Evolutionary conservation across 331 rosid species (phyloP), one percentile per base, ranked within the genome.

Genomic region (Malus hybrid): DNA sequence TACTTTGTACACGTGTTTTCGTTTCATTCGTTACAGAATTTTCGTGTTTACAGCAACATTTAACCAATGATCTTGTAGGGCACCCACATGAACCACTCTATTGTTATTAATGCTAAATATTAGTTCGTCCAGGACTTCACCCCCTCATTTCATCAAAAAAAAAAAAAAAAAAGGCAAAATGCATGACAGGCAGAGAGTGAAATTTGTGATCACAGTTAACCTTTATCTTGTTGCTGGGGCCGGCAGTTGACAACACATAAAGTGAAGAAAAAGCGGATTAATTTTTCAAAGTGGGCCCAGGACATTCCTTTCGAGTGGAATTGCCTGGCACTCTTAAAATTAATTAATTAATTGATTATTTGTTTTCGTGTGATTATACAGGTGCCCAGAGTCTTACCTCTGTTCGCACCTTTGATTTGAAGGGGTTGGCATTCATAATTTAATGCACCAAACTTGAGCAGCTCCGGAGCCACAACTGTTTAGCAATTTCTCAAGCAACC

Each of bases 391-490:
- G 28, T 58, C 82, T 64, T 70, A 65, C 71, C 26, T 50, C 66
- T 60, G 81, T 76, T 81, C 75, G 65, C 84, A 72, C 74, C 68
- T 42, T 70, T 68, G 68, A 56, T 60, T 69, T 79, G 75, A 81
- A 76, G 18, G 76, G 7, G 87, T 82, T 84, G 75, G 89, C 65
- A 65, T 74, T 60, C 80, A 73, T 79, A 84, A 84, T 89, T 87
- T 55, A 87, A 84, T 86, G 88, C 86, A 56, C 79, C 71, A 77
- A 79, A 58, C 76, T 69, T 70, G 32, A 60, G 66, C 63, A 19
- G 48, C 48, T 42, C 48, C 48, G 13, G 48, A 42, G 3, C 62
- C 15, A 66, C 66, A 34, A 70, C 73, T 66, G 82, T 78, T 78
- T 73, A 70, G 72, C 55, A 66, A 79, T 56, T 44, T 48, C 68